phyloP scores from a whole-genome alignment of 495 filamentous ascomycete species.

The Pyrenula aspistea region DNA sequence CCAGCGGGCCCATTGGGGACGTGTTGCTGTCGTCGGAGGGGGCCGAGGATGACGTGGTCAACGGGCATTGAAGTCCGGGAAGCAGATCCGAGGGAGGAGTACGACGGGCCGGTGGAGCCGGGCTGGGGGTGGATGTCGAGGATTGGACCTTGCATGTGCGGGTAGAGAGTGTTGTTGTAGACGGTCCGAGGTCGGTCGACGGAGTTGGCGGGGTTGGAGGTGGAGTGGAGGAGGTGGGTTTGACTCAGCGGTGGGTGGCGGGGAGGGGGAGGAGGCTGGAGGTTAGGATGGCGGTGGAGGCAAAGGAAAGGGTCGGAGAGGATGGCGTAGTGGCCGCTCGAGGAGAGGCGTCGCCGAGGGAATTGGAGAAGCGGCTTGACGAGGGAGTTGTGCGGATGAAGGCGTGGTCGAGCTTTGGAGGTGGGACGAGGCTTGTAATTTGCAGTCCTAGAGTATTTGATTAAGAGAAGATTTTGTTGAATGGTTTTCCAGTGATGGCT shows the following conservation, averaged over 20 bases:
- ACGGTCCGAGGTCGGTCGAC: slow-evolving; percentile 33
- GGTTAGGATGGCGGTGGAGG: slow-evolving; percentile 36
- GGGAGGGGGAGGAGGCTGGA: slow-evolving; percentile 25
- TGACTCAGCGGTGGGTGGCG: slow-evolving; percentile 29
- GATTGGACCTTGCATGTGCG: slow-evolving; percentile 12
- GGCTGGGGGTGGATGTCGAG: slow-evolving; percentile 38
- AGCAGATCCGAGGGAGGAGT: slow-evolving; percentile 27
- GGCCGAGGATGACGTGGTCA: slow-evolving; percentile 32
- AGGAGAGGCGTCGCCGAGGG: slow-evolving; percentile 12
- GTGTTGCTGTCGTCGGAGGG: slow-evolving; percentile 20
- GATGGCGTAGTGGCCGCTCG: slow-evolving; percentile 17
- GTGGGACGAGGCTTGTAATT: slow-evolving; percentile 24
- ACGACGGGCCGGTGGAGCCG: slow-evolving; percentile 34
- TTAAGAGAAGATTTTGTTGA: slow-evolving; percentile 29
- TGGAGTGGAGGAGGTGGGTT: slow-evolving; percentile 30
- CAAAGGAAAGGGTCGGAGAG: slow-evolving; percentile 11
- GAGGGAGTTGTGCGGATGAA: slow-evolving; percentile 20
- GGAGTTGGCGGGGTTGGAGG: slow-evolving; percentile 28
- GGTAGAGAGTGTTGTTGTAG: slow-evolving; percentile 13
- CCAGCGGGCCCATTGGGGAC: slow-evolving; percentile 3
- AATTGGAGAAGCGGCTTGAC: slow-evolving; percentile 10
- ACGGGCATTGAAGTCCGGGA: slow-evolving; percentile 38
- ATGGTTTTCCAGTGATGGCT: slow-evolving; percentile 33
- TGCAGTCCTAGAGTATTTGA: slow-evolving; percentile 29
- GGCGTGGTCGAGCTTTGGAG: slow-evolving; percentile 14